phyloP scores from a whole-genome alignment of 768 basidiomycete species.

The Lactifluus piperatus region DNA sequence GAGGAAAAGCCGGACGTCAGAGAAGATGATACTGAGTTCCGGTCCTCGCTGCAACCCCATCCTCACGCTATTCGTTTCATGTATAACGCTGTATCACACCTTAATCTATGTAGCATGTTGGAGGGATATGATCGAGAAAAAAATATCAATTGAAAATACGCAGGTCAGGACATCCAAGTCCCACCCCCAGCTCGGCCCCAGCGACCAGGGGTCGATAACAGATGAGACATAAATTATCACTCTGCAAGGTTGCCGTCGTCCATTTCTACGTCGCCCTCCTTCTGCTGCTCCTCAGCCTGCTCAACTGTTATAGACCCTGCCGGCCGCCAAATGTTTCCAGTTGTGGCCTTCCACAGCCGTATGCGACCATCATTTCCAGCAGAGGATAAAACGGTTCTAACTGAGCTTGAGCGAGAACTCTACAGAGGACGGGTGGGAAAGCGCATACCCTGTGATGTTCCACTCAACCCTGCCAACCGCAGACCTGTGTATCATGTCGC shows the following conservation, averaged over 20 bases:
- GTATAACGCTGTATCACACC: not conserved
- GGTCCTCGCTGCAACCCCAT: not conserved
- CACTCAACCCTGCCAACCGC: constrained; percentile 84
- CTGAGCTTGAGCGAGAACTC: not conserved
- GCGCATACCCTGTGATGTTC: constrained; percentile 75
- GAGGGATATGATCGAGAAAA: not conserved
- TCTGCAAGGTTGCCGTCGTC: constrained; percentile 33
- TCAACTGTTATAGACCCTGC: constrained; percentile 79
- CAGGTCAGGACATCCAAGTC: not conserved
- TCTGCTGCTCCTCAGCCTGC: constrained; percentile 46
- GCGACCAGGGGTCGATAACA: not conserved
- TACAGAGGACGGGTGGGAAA: not conserved
- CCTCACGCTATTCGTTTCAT: not conserved
- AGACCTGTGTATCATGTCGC: constrained; percentile 35
- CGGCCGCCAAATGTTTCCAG: constrained; percentile 77
- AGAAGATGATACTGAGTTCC: not conserved
- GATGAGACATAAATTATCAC: constrained; percentile 16
- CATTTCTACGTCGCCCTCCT: constrained; percentile 37
- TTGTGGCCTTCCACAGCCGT: constrained; percentile 77
- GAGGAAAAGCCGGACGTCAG: not conserved
- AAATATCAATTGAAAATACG: not conserved
- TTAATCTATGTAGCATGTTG: not conserved
- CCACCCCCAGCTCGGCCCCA: too few species aligned
- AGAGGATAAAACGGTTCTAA: constrained; percentile 72
- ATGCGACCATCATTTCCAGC: constrained; percentile 79